A percentile compares a stretch with the other conserved stretches of the same genome.
Conservation (phyloP, 257 asterid genomes). For the Plantago ovata region DNA sequence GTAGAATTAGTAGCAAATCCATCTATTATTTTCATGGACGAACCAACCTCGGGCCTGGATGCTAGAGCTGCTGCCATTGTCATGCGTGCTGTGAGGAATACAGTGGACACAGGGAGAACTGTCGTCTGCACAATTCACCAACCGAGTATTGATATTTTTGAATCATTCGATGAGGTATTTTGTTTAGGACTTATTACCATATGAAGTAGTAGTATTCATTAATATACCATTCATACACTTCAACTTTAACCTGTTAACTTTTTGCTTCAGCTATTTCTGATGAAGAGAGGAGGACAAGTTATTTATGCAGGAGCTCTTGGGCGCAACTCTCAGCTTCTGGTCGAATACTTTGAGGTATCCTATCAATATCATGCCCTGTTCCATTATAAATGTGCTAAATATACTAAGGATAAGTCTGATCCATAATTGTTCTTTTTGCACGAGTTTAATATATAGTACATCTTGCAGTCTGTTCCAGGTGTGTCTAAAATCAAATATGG, state of each 20-base stretch:
- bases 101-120: constrained; percentile 69
- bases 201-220: neutral
- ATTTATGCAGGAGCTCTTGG: constrained; percentile 69
- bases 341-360: constrained; percentile 55
- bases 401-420: neutral
- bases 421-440: neutral
- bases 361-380: constrained; percentile 1
- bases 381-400: neutral
- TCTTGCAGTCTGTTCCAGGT: constrained; percentile 44
- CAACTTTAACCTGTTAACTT: neutral
- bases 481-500: constrained; percentile 49
- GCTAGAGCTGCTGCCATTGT: constrained; percentile 78
- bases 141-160: constrained; percentile 70
- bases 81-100: constrained; percentile 68
- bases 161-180: constrained; percentile 60
- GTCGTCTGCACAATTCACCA: constrained; percentile 73
- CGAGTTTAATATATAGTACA: too few relatives aligned
- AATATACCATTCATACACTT: neutral
- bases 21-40: constrained; percentile 74
- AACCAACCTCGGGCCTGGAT: constrained; percentile 68
- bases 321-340: constrained; percentile 40
- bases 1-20: constrained; percentile 69
- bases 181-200: neutral
- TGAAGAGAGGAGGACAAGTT: constrained; percentile 74
- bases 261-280: constrained; percentile 38